These are phyloP conservation scores for Penicillium palitans DNA, from an alignment of 2,329 filamentous ascomycete genomes.

Conservation along the genomic window DNA sequence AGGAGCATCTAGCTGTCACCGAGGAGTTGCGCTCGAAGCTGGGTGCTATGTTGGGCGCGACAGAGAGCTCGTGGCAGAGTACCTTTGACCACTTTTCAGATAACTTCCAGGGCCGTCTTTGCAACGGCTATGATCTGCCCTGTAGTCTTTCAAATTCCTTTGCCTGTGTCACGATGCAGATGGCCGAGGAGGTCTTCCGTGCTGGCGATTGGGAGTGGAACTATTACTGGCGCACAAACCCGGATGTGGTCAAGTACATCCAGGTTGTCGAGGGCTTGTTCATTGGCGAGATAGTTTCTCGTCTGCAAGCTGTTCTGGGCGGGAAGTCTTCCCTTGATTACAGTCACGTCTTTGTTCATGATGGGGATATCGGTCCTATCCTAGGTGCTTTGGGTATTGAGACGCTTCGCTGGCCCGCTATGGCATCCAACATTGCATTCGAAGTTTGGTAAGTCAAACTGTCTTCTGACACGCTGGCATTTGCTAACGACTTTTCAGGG, in stretches of 20 bases:
- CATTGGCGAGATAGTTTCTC: constrained; percentile 38
- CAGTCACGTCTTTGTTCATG: constrained; percentile 41
- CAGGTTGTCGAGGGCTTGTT: constrained; percentile 41
- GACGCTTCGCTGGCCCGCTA: constrained; percentile 42
- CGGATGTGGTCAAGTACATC: constrained; percentile 39
- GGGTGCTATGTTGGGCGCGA: constrained; percentile 36
- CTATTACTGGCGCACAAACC: constrained; percentile 42
- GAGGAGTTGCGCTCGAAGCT: constrained; percentile 30
- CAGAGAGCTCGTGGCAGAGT: constrained; percentile 31
- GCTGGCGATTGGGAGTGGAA: constrained; percentile 47
- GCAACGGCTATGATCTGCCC: constrained; percentile 42
- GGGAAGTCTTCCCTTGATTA: constrained; percentile 30
- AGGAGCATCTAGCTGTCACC: constrained; percentile 38
- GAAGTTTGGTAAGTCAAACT: constrained; percentile 37
- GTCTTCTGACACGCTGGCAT: neutral
- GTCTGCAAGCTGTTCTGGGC: constrained; percentile 31
- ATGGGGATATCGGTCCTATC: constrained; percentile 41
- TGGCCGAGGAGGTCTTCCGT: constrained; percentile 42
- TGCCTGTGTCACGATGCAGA: constrained; percentile 33
- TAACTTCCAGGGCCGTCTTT: constrained; percentile 44
- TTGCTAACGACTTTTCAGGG: constrained; percentile 11
- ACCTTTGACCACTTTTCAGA: constrained; percentile 45
- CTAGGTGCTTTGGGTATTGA: constrained; percentile 39
- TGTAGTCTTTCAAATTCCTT: constrained; percentile 32
- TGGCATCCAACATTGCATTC: constrained; percentile 42